phyloP scores from a whole-genome alignment of 257 asterid species.

The Ligustrum vulgare region DNA sequence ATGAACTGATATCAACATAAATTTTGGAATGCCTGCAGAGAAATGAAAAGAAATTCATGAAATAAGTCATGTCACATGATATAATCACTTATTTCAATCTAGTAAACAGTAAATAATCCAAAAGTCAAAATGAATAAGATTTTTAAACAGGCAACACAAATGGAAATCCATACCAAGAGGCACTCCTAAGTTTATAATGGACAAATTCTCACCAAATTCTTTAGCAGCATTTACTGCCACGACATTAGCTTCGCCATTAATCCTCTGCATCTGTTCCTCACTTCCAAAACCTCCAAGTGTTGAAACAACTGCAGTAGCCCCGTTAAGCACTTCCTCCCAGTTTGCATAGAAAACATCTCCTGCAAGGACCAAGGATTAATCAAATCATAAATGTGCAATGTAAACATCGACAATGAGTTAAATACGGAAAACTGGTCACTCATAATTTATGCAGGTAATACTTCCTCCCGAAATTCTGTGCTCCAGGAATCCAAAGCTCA shows the following conservation, averaged over 20 bases:
- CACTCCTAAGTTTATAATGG: not conserved
- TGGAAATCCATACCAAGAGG: not conserved
- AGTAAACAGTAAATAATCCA: not conserved
- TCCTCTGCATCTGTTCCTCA: constrained; percentile 92
- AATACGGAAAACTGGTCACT: not conserved
- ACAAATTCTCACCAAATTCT: constrained; percentile 61
- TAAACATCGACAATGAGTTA: not conserved
- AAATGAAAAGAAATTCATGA: not conserved
- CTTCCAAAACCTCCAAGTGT: constrained; percentile 97
- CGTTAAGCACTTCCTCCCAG: constrained; percentile 90
- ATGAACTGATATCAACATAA: constrained; percentile 92
- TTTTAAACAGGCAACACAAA: not conserved
- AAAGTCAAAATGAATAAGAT: constrained; percentile 19
- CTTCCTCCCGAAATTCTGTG: not conserved
- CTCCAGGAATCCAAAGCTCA: not conserved
- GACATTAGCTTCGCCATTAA: constrained; percentile 95
- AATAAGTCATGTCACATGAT: not conserved
- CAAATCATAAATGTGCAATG: constrained; percentile 20
- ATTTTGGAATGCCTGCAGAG: constrained; percentile 78
- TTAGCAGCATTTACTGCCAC: constrained; percentile 93
- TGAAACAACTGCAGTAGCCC: constrained; percentile 92
- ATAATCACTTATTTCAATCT: not conserved
- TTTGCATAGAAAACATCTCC: constrained; percentile 93
- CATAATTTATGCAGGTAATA: not conserved
- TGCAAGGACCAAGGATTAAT: constrained; percentile 33